A percentile compares a stretch with the other conserved stretches of the same genome.
These are phyloP conservation scores for Neonectria hederae DNA, from an alignment of 2,329 filamentous ascomycete genomes.

Conservation along the genomic window DNA sequence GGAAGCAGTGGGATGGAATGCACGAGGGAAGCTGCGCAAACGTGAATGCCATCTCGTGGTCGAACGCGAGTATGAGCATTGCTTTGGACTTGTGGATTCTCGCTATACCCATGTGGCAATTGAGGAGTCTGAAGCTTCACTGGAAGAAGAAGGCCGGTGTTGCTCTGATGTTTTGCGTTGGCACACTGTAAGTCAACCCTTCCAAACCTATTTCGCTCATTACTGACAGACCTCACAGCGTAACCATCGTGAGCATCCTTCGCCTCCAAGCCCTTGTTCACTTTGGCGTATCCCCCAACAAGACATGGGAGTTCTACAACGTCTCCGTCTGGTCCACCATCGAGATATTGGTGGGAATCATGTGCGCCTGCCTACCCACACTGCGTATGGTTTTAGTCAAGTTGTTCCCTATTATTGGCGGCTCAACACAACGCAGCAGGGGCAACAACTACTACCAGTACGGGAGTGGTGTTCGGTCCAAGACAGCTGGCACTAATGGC, in stretches of 20 bases:
- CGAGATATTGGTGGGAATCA: neutral
- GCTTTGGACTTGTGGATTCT: neutral
- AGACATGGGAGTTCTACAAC: neutral
- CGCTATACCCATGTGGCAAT: neutral
- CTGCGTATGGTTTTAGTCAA: neutral
- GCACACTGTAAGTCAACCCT: neutral
- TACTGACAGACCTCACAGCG: neutral
- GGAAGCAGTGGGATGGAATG: constrained; percentile 10
- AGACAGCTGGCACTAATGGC: neutral
- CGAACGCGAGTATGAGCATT: constrained; percentile 20
- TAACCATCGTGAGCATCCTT: neutral
- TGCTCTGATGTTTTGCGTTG: neutral
- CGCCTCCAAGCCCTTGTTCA: neutral
- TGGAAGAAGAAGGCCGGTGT: neutral
- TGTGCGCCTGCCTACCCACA: neutral
- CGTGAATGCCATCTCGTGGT: constrained; percentile 12
- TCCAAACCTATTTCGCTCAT: neutral
- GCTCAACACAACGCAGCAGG: neutral
- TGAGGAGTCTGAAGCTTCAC: neutral
- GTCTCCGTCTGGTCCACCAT: neutral
- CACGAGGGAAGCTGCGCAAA: constrained; percentile 19
- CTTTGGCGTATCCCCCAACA: neutral
- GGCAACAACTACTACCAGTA: neutral
- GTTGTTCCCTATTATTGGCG: neutral
- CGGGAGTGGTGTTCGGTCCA: neutral